Evolutionary conservation across 2,329 filamentous ascomycete species (phyloP).

Genomic region (Fusarium devonianum): DNA sequence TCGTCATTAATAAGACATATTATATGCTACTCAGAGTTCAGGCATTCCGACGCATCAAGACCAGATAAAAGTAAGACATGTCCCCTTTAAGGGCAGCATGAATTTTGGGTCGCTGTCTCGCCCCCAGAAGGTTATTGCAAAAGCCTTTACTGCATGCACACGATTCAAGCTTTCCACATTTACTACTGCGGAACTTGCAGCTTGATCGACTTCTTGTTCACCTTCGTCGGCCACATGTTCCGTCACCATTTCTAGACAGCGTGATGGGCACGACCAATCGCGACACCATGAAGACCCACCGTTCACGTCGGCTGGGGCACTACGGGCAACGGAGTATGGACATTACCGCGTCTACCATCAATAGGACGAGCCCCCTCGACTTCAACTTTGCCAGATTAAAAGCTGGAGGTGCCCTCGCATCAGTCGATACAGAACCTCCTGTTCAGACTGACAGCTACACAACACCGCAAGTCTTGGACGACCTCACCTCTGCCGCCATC

Average conservation of each 20-base stretch:
- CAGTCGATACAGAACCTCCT: background rate
- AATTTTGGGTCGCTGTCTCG: background rate
- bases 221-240: background rate
- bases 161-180: background rate
- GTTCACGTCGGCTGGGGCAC: background rate
- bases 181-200: too few species aligned
- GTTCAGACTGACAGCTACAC: background rate
- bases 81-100: background rate
- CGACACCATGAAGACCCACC: background rate
- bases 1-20: background rate
- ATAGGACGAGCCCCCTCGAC: slow-evolving; percentile 23
- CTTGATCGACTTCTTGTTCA: background rate
- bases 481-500: slow-evolving; percentile 3
- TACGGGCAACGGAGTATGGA: background rate
- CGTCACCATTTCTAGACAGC: background rate
- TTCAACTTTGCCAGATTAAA: slow-evolving; percentile 17
- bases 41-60: background rate
- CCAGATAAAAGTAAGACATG: background rate
- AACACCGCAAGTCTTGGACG: background rate
- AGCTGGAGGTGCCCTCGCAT: background rate
- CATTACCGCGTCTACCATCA: slow-evolving; percentile 21
- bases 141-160: background rate
- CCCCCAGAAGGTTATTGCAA: too few species aligned
- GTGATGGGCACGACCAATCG: background rate
- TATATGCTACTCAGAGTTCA: background rate